Evolutionary conservation across 768 basidiomycete species (phyloP), one percentile per base, ranked within the genome.

Genomic region (Tremella yokohamensis): DNA sequence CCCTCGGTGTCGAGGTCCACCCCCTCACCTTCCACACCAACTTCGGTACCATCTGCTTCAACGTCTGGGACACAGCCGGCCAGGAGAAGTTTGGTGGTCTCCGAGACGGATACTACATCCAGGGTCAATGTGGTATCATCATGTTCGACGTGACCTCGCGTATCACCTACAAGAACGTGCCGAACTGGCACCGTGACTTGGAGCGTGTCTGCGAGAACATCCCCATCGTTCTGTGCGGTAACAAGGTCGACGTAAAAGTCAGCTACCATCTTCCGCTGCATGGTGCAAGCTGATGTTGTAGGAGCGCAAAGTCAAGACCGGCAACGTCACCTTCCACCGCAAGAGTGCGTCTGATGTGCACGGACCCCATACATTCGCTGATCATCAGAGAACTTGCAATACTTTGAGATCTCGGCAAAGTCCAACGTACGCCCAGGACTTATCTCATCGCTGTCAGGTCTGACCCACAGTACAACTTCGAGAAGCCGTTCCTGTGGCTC

Each of bases 161-260:
- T 74, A 99, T 98, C 84, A 99, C 96, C 56, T 99, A 99, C 83
- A 98, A 98, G 83, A 98, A 97, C 78, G 96, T 99, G 34, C 96
- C 96, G 68, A 99, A 98, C 84, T 99, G 96, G 96, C 94, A 98
- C 83, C 89, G 96, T 76, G 96, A 99, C 79, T 69, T 80, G 55
- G 96, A 98, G 82, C 90, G 96, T 63, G 96, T 99, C 56, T 99
- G 96, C 80, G 96, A 99, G 82, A 96, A 91, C 82, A 99, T 99
- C 75, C 96, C 96, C 62, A 96, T 98, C 75, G 96, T 99, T 24
- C 85, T 99, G 47, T 98, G 96, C 78, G 96, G 96, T 69, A 99
- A 98, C 85, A 99, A 99, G 79, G 96, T 98, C 60, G 96, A 99
- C 76, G 94, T 99, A 68, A 99, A 99, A 85, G 94, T 90, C 16